Conservation (phyloP, 2,329 filamentous ascomycete species). For the Alternaria sp. region DNA sequence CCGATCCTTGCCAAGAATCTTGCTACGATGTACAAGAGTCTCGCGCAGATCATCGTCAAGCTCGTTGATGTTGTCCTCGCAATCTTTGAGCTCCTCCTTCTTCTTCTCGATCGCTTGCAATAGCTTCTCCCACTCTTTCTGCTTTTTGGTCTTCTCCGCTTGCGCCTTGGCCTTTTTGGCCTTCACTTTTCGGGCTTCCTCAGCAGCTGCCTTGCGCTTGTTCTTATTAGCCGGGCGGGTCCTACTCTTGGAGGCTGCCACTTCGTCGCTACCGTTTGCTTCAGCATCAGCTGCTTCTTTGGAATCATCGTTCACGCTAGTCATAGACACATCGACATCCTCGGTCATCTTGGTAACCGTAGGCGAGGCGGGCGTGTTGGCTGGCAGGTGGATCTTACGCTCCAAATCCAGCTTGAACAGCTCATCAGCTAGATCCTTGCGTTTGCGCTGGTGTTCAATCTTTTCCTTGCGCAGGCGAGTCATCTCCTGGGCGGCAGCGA, state of each 20-base stretch:
- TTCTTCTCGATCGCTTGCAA: slow-evolving; percentile 89
- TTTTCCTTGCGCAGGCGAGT: slow-evolving; percentile 94
- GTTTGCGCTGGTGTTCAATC: slow-evolving; percentile 86
- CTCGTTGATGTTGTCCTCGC: slow-evolving; percentile 83
- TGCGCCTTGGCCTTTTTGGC: slow-evolving; percentile 69
- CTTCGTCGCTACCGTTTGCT: slow-evolving; percentile 65
- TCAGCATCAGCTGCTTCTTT: slow-evolving; percentile 71
- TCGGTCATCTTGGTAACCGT: slow-evolving; percentile 60
- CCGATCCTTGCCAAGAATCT: slow-evolving; percentile 88
- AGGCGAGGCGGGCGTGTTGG: slow-evolving; percentile 72
- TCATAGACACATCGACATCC: slow-evolving; percentile 69
- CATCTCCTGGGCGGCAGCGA: slow-evolving; percentile 92
- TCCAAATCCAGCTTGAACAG: slow-evolving; percentile 75
- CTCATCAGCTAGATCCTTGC: slow-evolving; percentile 72
- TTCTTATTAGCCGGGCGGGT: slow-evolving; percentile 68
- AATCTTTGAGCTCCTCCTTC: slow-evolving; percentile 78
- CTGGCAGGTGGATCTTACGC: slow-evolving; percentile 74
- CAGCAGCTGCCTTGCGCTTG: slow-evolving; percentile 76
- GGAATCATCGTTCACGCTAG: slow-evolving; percentile 64
- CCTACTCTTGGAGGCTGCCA: slow-evolving; percentile 68
- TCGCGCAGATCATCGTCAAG: slow-evolving; percentile 93
- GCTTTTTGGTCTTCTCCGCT: slow-evolving; percentile 71
- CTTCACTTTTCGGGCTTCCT: slow-evolving; percentile 67
- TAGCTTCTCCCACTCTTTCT: slow-evolving; percentile 87
- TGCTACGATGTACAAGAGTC: slow-evolving; percentile 89